These are phyloP conservation scores for Trichoderma atroviride DNA, from an alignment of 2,329 filamentous ascomycete genomes.

Conservation along the genomic window DNA sequence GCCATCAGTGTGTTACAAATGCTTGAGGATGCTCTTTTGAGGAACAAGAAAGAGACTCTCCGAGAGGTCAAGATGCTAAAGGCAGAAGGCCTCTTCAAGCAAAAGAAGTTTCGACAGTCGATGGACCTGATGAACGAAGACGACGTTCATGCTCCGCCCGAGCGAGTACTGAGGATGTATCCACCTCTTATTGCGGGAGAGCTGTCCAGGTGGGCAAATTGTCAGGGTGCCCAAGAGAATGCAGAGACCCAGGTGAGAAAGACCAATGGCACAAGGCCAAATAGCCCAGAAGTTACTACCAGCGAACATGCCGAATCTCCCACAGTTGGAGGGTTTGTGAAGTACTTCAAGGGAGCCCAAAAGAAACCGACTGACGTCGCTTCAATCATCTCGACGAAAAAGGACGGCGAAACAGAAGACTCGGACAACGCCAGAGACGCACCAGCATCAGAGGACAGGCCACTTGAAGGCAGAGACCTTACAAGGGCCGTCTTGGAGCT, in stretches of 20 bases:
- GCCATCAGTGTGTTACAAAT: constrained; percentile 86
- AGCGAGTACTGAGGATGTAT: constrained; percentile 82
- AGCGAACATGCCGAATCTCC: constrained; percentile 42
- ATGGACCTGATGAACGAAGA: constrained; percentile 85
- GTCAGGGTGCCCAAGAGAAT: constrained; percentile 48
- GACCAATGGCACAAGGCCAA: constrained; percentile 35
- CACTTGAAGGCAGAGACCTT: constrained; percentile 79
- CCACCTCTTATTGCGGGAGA: constrained; percentile 83
- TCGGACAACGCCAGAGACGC: constrained; percentile 55
- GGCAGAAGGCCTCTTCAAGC: constrained; percentile 79
- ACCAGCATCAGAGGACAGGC: constrained; percentile 49
- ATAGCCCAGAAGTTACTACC: constrained; percentile 33
- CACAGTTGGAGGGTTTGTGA: constrained; percentile 53
- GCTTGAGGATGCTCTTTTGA: constrained; percentile 88
- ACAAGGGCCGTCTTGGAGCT: constrained; percentile 79
- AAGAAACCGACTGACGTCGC: constrained; percentile 56
- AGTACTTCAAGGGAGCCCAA: constrained; percentile 54
- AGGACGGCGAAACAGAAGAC: constrained; percentile 59
- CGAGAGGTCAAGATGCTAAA: constrained; percentile 90
- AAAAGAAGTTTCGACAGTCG: constrained; percentile 80
- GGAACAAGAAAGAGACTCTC: constrained; percentile 77
- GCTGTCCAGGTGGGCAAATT: constrained; percentile 60
- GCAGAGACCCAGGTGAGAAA: constrained; percentile 41
- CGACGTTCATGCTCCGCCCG: constrained; percentile 85
- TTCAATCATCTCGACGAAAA: constrained; percentile 61